These are phyloP conservation scores for Piedraia hortae DNA, from an alignment of 2,329 filamentous ascomycete species.

Conservation along the genomic window DNA sequence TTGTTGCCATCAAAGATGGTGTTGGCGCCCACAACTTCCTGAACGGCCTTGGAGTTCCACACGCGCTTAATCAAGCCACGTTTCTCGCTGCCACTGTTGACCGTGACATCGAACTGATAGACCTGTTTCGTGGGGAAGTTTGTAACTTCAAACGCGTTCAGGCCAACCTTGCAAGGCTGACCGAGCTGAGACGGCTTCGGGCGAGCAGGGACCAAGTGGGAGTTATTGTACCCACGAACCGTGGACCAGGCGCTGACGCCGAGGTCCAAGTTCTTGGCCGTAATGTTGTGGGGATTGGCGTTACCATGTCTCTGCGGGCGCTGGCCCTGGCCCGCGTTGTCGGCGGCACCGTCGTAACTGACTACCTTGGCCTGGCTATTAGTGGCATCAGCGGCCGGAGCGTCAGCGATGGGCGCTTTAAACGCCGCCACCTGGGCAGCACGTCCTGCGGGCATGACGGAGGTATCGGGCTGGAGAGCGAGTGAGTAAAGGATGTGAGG, in stretches of 20 bases:
- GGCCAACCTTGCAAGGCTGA: slow-evolving; percentile 14
- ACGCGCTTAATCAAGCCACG: slow-evolving; percentile 43
- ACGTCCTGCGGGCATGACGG: too few relatives aligned
- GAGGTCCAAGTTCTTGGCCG: slow-evolving; percentile 8
- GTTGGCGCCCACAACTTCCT: slow-evolving; percentile 24
- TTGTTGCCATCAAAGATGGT: slow-evolving; percentile 66
- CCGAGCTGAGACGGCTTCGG: slow-evolving; percentile 17
- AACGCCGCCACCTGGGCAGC: too few relatives aligned
- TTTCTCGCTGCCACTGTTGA: slow-evolving; percentile 36
- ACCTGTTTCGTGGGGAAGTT: slow-evolving; percentile 33
- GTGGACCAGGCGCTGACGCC: slow-evolving; percentile 7
- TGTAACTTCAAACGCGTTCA: slow-evolving; percentile 53
- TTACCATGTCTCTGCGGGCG: too few relatives aligned
- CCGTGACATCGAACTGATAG: slow-evolving; percentile 52
- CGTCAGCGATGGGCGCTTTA: too few relatives aligned
- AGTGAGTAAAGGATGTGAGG: too few relatives aligned
- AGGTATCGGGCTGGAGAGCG: too few relatives aligned
- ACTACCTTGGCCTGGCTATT: too few relatives aligned
- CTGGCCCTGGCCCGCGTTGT: too few relatives aligned
- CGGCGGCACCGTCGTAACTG: too few relatives aligned
- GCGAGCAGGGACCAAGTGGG: slow-evolving; percentile 4
- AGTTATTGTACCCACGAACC: slow-evolving; percentile 6
- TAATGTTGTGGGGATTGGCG: slow-evolving; percentile 1
- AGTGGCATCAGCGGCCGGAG: too few relatives aligned
- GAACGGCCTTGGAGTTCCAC: slow-evolving; percentile 39